phyloP scores from a whole-genome alignment of 1,284 basidiomycete species.

The Rhodofomes roseus region DNA sequence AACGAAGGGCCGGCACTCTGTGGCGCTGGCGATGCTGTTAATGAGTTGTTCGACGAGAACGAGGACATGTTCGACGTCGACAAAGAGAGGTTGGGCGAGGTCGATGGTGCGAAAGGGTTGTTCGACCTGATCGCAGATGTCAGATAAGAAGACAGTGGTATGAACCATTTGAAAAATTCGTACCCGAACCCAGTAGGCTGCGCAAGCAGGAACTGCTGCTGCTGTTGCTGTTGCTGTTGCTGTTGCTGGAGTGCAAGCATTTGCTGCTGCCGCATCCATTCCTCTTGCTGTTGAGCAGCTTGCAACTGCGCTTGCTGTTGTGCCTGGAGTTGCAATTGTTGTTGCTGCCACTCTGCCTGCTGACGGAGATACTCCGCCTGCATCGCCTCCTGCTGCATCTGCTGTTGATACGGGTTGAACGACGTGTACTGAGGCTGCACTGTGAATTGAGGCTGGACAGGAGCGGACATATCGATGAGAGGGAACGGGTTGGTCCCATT shows the following conservation, averaged over 20 bases:
- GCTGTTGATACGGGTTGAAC: conserved; percentile 96
- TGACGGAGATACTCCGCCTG: conserved; percentile 74
- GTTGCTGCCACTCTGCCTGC: conserved; percentile 64
- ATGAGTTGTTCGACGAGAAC: conserved; percentile 7
- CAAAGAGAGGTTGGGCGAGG: conserved; percentile 10
- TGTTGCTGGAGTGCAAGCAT: conserved; percentile 53
- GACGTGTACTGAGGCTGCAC: conserved; percentile 73
- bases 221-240: conserved; percentile 55
- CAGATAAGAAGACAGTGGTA: not conserved
- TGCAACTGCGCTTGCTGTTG: conserved; percentile 53
- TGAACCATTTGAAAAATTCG: too few relatives aligned
- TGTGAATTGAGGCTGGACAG: conserved; percentile 69
- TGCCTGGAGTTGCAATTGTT: conserved; percentile 39
- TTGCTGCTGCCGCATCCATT: conserved; percentile 65
- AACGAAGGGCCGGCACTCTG: conserved; percentile 34
- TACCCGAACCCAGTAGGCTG: conserved; percentile 73
- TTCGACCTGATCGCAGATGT: conserved; percentile 65
- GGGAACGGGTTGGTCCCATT: conserved; percentile 52
- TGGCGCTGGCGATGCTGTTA: conserved; percentile 15
- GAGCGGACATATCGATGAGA: conserved; percentile 54
- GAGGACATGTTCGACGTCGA: conserved; percentile 12
- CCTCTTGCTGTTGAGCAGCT: conserved; percentile 51
- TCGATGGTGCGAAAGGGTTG: conserved; percentile 27
- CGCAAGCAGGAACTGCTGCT: conserved; percentile 28
- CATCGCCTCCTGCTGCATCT: conserved; percentile 83